Base-by-base conservation (phyloP, 352 stramenopile genomes). In the Paralagenidium karlingii region DNA sequence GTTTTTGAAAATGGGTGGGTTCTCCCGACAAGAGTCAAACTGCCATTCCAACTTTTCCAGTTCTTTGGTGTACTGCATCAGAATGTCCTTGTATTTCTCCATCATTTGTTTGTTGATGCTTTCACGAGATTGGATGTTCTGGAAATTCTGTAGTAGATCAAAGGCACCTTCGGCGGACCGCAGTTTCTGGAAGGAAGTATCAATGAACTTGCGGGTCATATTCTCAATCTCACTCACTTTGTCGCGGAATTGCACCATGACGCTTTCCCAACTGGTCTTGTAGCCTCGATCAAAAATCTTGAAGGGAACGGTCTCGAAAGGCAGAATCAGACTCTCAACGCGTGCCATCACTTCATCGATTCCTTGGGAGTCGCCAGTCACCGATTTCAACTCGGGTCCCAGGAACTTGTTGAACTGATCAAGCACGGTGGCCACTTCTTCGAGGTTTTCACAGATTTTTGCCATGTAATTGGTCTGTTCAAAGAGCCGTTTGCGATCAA, bases 81-180 rank as follows among this genome's bases (percentile, higher is more conserved):
- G 52, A 20, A 98, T 97, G 38, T 97, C 87, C 44, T 97, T 95
- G 63, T 97, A 97, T 43, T 96, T 95, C 37, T 96, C 82, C 75
- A 96, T 94, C 79, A 98, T 97, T 38, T 96, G 83, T 47, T 94
- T 94, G 67, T 97, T 95, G 49, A 98, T 98, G 10, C 77, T 94
- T 38, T 97, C 86, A 25, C 91, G 82, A 5, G 82, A 91, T 50
- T 97, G 79, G 38, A 98, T 97, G 32, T 96, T 95, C 43, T 96
- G 83, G 52, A 98, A 97, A 45, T 98, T 98, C 44, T 97, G 78
- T n/a, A 98, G 73, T 33, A 98, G 62, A 53, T 98, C 90, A 37
- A 97, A 98, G 3, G 92, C 92, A 11, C 82, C 91, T 56, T 97
- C 90, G 0, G 92, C 85, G 3, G 80, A 96, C 2, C 91, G 73